Conservation (phyloP, 202 grass and related monocot genomes). For the Eragrostis tef region DNA sequence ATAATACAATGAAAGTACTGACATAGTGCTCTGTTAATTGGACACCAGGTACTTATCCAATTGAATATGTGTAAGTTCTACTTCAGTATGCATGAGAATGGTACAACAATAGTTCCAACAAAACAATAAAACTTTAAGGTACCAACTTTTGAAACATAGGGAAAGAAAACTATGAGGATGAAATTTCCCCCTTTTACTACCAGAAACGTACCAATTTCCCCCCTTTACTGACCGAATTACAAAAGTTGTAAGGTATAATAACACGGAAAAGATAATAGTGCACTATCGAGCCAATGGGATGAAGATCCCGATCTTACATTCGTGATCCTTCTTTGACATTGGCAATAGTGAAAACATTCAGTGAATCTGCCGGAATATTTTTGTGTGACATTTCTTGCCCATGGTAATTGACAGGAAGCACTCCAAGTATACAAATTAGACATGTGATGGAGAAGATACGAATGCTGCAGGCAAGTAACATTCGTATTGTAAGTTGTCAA, state of each 20-base stretch:
- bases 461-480: constrained; percentile 58
- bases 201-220: too few relatives aligned
- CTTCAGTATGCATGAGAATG: neutral
- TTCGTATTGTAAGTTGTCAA: neutral
- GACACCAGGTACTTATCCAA: neutral
- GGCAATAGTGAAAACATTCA: constrained; percentile 87
- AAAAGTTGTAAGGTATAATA: neutral
- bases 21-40: neutral
- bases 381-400: constrained; percentile 71
- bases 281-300: neutral
- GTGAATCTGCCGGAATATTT: constrained; percentile 57
- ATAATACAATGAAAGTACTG: constrained; percentile 14
- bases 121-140: neutral
- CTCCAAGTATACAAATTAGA: constrained; percentile 73
- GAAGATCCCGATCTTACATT: constrained; percentile 58
- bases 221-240: too few relatives aligned
- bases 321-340: constrained; percentile 75
- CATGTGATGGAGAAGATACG: constrained; percentile 88
- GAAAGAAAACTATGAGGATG: neutral
- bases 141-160: neutral
- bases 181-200: too few relatives aligned
- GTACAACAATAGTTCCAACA: neutral
- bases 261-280: neutral
- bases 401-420: constrained; percentile 87
- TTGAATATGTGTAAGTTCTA: neutral